Evolutionary conservation across 805 yeast genomes (phyloP).

Genomic region (Schizosaccharomyces osmophilus): DNA sequence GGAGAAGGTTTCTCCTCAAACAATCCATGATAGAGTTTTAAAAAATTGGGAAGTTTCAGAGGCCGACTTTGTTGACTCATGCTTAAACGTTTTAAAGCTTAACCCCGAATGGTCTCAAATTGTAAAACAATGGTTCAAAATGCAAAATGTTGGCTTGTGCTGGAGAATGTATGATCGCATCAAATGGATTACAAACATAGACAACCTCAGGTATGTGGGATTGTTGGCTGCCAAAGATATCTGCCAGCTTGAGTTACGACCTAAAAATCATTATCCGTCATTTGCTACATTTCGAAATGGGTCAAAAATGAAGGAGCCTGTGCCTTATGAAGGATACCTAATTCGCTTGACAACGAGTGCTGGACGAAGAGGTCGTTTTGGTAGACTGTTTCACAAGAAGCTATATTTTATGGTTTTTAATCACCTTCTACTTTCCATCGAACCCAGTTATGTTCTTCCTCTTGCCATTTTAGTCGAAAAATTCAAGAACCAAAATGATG

Average conservation of each 20-base stretch:
- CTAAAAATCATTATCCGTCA: conserved; percentile 11
- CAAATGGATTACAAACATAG: conserved; percentile 28
- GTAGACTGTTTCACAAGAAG: conserved; percentile 25
- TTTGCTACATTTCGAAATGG: conserved; percentile 7
- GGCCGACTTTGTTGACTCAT: conserved; percentile 8
- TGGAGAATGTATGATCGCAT: conserved; percentile 50
- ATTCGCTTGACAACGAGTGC: conserved; percentile 27
- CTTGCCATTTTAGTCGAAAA: background rate
- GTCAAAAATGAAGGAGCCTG: conserved; percentile 28
- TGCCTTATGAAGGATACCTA: conserved; percentile 63
- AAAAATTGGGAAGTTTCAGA: background rate
- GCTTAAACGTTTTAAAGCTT: conserved; percentile 13
- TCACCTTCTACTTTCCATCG: conserved; percentile 28
- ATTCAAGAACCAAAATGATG: background rate
- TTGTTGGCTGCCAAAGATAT: conserved; percentile 20
- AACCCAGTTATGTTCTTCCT: background rate
- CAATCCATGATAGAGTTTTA: background rate
- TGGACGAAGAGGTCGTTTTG: conserved; percentile 18
- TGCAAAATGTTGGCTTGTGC: conserved; percentile 24
- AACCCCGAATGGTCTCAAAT: conserved; percentile 6
- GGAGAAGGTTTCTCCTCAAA: background rate
- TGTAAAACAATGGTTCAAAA: conserved; percentile 10
- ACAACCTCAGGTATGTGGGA: background rate
- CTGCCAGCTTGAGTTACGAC: conserved; percentile 39
- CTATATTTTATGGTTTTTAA: conserved; percentile 42